Conservation (phyloP, 108 stramenopile species). For the Mediolabrus comicus region DNA sequence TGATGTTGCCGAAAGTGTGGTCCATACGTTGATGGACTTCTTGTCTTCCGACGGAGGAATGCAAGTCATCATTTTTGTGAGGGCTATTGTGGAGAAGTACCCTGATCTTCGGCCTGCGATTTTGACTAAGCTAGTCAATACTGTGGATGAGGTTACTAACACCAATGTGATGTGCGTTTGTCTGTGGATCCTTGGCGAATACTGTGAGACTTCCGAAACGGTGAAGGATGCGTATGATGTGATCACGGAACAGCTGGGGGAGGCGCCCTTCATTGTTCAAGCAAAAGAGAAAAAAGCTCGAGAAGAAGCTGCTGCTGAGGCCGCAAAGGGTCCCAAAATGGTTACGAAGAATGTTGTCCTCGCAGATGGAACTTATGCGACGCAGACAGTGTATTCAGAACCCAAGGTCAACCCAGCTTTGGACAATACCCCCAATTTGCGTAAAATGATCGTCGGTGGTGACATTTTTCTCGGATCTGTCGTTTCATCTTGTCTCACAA, state of each 20-base stretch:
- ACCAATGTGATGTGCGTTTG: constrained; percentile 93
- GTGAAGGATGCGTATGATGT: constrained; percentile 78
- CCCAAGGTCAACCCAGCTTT: constrained; percentile 41
- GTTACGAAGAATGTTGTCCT: constrained; percentile 96
- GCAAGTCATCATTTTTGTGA: constrained; percentile 96
- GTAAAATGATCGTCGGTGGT: constrained; percentile 88
- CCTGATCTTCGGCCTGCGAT: constrained; percentile 84
- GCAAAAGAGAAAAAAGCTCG: constrained; percentile 64
- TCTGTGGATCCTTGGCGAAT: constrained; percentile 99
- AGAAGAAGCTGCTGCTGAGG: constrained; percentile 63
- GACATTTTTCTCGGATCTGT: constrained; percentile 95
- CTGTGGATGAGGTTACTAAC: constrained; percentile 80
- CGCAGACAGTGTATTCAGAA: constrained; percentile 87
- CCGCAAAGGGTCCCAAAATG: constrained; percentile 65
- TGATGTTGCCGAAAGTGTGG: constrained; percentile 93
- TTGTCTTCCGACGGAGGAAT: constrained; percentile 85
- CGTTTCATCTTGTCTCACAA: constrained; percentile 86
- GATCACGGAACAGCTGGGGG: constrained; percentile 74
- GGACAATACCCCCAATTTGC: constrained; percentile 76
- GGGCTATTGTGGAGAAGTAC: constrained; percentile 96
- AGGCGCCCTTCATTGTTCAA: constrained; percentile 73
- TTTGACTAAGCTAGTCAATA: constrained; percentile 87
- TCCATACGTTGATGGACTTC: constrained; percentile 96
- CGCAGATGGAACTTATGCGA: constrained; percentile 98
- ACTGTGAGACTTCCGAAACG: constrained; percentile 75